Conservation (phyloP, 495 filamentous ascomycete genomes). For the Penicillium robsamsonii region DNA sequence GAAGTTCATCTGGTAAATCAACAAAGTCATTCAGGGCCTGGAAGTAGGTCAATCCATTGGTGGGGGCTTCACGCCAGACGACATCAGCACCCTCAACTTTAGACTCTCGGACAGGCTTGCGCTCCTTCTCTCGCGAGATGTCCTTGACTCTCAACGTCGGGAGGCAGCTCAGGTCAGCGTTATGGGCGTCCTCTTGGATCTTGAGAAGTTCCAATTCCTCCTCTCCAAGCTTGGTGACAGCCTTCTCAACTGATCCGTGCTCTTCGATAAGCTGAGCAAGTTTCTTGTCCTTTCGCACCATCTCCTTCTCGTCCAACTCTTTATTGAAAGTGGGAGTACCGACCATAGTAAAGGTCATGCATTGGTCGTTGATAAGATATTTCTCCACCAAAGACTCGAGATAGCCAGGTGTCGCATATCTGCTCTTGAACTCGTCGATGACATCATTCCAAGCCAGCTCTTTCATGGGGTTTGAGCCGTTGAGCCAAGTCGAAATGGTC, state of each 20-base stretch:
- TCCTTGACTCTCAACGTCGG: slow-evolving; percentile 85
- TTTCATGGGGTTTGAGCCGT: slow-evolving; percentile 88
- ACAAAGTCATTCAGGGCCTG: slow-evolving; percentile 78
- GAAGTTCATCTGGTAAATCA: slow-evolving; percentile 79
- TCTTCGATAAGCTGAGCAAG: slow-evolving; percentile 64
- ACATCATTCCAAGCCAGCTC: slow-evolving; percentile 87
- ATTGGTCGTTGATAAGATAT: slow-evolving; percentile 83
- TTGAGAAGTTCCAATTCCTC: slow-evolving; percentile 77
- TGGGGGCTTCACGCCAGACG: slow-evolving; percentile 88
- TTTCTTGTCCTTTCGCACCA: slow-evolving; percentile 63
- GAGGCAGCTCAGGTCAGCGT: slow-evolving; percentile 80
- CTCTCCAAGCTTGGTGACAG: slow-evolving; percentile 63
- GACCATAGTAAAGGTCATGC: slow-evolving; percentile 90
- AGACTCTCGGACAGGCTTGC: slow-evolving; percentile 64
- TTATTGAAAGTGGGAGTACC: slow-evolving; percentile 71
- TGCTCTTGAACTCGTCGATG: slow-evolving; percentile 71
- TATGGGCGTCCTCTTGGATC: slow-evolving; percentile 77
- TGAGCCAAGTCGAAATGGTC: slow-evolving; percentile 89
- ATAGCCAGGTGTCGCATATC: slow-evolving; percentile 69
- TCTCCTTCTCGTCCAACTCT: slow-evolving; percentile 76
- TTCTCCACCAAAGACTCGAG: slow-evolving; percentile 83
- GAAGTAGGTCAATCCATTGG: slow-evolving; percentile 96
- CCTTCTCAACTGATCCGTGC: slow-evolving; percentile 68
- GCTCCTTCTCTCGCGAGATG: slow-evolving; percentile 76
- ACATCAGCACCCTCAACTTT: slow-evolving; percentile 65